Evolutionary conservation across 2,329 filamentous ascomycete species (phyloP), one percentile per base, ranked within the genome.

Genomic region (Dactylellina parvicollis): DNA sequence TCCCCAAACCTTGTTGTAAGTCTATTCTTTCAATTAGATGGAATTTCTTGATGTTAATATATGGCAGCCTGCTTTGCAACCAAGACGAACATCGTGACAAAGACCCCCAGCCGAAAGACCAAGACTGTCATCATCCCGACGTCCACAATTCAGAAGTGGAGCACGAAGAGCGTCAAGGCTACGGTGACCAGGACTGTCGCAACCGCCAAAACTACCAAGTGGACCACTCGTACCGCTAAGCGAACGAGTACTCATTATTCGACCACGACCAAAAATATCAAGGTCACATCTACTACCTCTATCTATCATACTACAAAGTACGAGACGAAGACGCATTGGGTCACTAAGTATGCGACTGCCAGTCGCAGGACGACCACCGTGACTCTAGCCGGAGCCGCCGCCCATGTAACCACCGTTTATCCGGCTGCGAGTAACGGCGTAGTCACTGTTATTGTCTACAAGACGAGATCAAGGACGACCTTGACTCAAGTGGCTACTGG

Each of bases 1-100:
- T 54, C 14, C 49, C 49, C 2, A 28, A 12, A 34, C 22, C 49
- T 3, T 54, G 49, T 16, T 32, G 49, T 54, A 34, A 54, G 49
- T 20, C 4, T 10, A 14, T 16, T 55, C 32, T 38, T 20, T 20
- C n/a, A n/a, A n/a, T n/a, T n/a, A n/a, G n/a, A n/a, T n/a, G n/a
- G n/a, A n/a, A n/a, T n/a, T n/a, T n/a, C n/a, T 20, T 8, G 18
- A n/a, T 44, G 8, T n/a, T 2, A 54, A 34, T 1, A 4, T 34
- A 9, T 18, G 5, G n/a, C 18, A 56, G 50, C 32, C 16, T 56
- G 50, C 20, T 56, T 56, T 14, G 3, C 18, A 5, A 56, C 50
- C 8, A 56, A 3, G 9, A 56, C 50, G 3, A n/a, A 38, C 2
- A 38, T 20, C 8, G 5, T 8, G 9, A 38, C 30, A 5, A 56